These are phyloP conservation scores for Eutrema heterophyllum DNA, from an alignment of 345 rosid species.

Conservation along the genomic window DNA sequence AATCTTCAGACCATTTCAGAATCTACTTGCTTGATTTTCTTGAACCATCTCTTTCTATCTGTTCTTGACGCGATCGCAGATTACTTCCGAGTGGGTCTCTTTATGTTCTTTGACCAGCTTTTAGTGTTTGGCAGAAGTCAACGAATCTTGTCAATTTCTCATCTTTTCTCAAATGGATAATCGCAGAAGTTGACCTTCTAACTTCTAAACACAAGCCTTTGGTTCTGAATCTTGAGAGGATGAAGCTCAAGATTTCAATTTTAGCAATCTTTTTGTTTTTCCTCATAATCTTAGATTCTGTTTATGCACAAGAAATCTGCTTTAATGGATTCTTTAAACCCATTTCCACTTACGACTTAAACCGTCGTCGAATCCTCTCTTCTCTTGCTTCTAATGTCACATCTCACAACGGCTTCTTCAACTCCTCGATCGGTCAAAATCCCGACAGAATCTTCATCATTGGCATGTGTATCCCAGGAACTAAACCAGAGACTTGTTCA, in stretches of 20 bases:
- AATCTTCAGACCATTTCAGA: not conserved
- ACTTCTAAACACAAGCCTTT: not conserved
- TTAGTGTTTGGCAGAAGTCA: not conserved
- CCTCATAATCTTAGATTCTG: not conserved
- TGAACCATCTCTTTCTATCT: not conserved
- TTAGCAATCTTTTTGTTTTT: not conserved
- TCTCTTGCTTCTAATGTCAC: conserved; percentile 29
- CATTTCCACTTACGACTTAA: conserved; percentile 18
- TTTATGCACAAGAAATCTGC: conserved; percentile 6
- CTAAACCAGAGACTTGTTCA: conserved; percentile 16
- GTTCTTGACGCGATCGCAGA: not conserved
- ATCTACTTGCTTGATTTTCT: not conserved
- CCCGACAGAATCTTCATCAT: conserved; percentile 18
- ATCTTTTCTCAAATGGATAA: not conserved
- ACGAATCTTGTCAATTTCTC: not conserved
- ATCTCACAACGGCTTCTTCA: not conserved
- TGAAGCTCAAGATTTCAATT: conserved; percentile 1
- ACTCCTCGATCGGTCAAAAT: conserved; percentile 22
- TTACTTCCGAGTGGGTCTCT: not conserved
- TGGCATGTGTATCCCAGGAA: conserved; percentile 42
- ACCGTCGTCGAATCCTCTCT: conserved; percentile 14
- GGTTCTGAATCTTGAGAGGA: not conserved
- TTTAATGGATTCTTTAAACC: not conserved
- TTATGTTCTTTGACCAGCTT: not conserved
- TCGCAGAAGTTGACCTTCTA: not conserved